Base-by-base conservation (phyloP, 2,329 filamentous ascomycete species). In the Colletotrichum zoysiae region DNA sequence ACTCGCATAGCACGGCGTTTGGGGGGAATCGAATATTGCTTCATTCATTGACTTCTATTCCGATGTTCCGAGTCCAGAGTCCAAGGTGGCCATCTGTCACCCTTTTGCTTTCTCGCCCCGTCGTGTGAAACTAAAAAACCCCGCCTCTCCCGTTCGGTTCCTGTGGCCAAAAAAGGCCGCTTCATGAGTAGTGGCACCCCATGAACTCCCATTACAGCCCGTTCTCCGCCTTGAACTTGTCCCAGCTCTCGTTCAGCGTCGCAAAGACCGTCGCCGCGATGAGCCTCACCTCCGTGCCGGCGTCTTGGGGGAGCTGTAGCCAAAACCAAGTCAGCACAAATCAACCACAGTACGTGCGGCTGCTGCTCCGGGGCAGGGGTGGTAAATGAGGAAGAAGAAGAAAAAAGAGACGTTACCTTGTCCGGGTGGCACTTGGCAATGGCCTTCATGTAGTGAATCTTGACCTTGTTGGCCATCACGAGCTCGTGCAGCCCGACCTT, bases 351-450 rank as follows among this genome's bases (percentile, higher is more conserved):
- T 18, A 42, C 14, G 5, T 58, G 23, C 8, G 3, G 3, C 7
- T 16, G 20, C 30, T 20, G 4, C n/a, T 55, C 7, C 11, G 3
- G 9, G 2, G 23, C 1, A 7, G 7, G 20, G 44, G 40, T 6
- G 14, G 40, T 14, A 5, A 14, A 30, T 30, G 30, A 30, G 30
- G 30, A 30, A 30, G 30, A 30, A 30, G 4, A 30, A 5, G 4
- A 30, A 11, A 8, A 8, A 2, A 23, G n/a, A 73, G 76, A 82
- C 90, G 82, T 86, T 86, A 98, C 96, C 92, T 99, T 99, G 82
- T 99, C 96, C 73, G 96, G 96, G 87, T 99, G 96, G 76, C 96
- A 96, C 87, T 98, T 98, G 14, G 92, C 94, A 87, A 99, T 98
- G 7, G 95, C 96, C 88, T 97, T 98, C 96, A 99, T 98, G 80